Base-by-base conservation (phyloP, 2,329 filamentous ascomycete species). In the Aspergillus novoparasiticus region DNA sequence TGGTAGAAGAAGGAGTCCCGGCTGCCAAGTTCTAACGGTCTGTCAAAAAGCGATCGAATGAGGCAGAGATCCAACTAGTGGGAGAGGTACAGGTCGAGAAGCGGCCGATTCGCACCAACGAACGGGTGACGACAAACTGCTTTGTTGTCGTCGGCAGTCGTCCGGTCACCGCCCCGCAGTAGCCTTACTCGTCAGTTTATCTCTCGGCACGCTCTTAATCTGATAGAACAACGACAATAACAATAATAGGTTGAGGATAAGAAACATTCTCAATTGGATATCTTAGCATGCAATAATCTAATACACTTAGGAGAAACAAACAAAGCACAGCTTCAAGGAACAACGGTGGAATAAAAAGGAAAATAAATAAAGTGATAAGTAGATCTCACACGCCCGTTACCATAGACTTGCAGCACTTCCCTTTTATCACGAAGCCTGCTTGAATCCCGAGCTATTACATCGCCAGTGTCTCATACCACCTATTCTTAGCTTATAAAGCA, bases 401-500 rank as follows among this genome's bases (percentile, higher is more conserved):
- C 32, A 39, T 51, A 6, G 16, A 19, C 39, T 19, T 19, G 39
- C 39, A 41, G 39, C 6, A 26, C 26, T 16, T 26, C 6, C 12
- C 12, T 23, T 55, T 19, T 23, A 55, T 39, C 10, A 19, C 51
- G 6, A 23, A n/a, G 34, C n/a, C 51, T n/a, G 11, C 19, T 8
- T 23, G 4, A 23, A 19, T 19, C 34, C 11, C 9, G 12, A 26
- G 32, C 32, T 23, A 55, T 55, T 51, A 32, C 28, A 34, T 51
- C 48, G 48, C 32, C 14, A 23, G 14, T 11, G 19, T 36, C 32
- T 26, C 9, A 26, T 19, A 19, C 6, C 32, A 10, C 51, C 16
- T 32, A 5, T 5, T 43, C 63, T 76, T 87, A 97, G 82, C 93
- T 97, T 77, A 99, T 97, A 79, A 98, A 97, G 84, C 95, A 99